Conservation (phyloP, 768 basidiomycete species). For the Psilocybe cubensis region DNA sequence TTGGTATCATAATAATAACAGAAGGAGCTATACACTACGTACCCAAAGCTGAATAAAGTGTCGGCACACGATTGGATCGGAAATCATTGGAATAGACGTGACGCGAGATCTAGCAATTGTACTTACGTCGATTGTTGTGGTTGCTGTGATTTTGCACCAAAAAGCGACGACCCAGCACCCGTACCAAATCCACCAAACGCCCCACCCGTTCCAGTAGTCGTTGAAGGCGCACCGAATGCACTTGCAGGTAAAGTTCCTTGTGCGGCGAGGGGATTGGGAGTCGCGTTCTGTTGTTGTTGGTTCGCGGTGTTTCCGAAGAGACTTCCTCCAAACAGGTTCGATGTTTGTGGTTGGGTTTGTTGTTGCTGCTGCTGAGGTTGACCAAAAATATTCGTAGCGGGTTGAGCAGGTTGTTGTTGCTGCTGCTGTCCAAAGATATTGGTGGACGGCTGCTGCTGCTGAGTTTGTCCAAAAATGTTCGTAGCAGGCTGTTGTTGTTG, state of each 20-base stretch:
- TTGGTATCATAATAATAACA: not conserved
- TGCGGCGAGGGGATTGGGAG: conserved; percentile 27
- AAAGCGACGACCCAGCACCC: conserved; percentile 25
- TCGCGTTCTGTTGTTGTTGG: conserved; percentile 26
- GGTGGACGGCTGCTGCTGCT: conserved; percentile 24
- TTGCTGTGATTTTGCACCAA: conserved; percentile 35
- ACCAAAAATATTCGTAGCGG: conserved; percentile 29
- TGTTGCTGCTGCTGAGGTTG: conserved; percentile 32
- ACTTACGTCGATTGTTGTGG: conserved; percentile 26
- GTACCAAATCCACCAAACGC: conserved; percentile 22
- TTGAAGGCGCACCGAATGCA: conserved; percentile 28
- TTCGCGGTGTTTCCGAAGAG: conserved; percentile 21
- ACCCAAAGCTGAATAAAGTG: conserved; percentile 22
- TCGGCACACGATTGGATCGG: not conserved
- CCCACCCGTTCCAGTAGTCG: conserved; percentile 17
- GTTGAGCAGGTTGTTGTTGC: conserved; percentile 29
- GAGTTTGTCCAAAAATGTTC: conserved; percentile 32
- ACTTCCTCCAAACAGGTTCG: conserved; percentile 19
- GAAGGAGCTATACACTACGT: not conserved
- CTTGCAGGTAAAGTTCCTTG: conserved; percentile 35
- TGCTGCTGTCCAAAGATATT: conserved; percentile 31
- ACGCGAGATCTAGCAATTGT: too few relatives aligned
- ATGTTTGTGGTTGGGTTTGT: not conserved
- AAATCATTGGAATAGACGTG: not conserved
- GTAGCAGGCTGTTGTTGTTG: conserved; percentile 27